These are phyloP conservation scores for Cytospora piceicola DNA, from an alignment of 2,329 filamentous ascomycete species.

Conservation along the genomic window DNA sequence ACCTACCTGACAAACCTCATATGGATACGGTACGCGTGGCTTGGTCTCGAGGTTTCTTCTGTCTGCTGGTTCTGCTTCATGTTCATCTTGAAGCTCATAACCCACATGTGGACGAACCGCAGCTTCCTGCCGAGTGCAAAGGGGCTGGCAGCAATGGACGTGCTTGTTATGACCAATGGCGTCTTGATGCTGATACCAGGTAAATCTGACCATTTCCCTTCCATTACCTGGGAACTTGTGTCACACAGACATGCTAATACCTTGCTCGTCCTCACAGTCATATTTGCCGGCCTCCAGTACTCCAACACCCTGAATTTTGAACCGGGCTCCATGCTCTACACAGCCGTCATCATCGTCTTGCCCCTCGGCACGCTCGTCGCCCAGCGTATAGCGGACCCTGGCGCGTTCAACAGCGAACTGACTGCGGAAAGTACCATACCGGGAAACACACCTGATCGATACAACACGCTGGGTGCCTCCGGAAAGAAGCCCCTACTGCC, in stretches of 20 bases:
- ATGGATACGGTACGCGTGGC: conserved; percentile 46
- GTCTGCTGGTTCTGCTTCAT: conserved; percentile 58
- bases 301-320: conserved; percentile 50
- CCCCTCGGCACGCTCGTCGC: conserved; percentile 58
- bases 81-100: conserved; percentile 56
- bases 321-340: conserved; percentile 52
- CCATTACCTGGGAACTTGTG: neutral
- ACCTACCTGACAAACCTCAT: conserved; percentile 28
- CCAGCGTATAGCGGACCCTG: conserved; percentile 46
- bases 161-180: conserved; percentile 59
- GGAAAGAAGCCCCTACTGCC: conserved; percentile 27
- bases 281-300: conserved; percentile 56
- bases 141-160: conserved; percentile 55
- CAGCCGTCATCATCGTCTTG: conserved; percentile 55
- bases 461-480: conserved; percentile 19
- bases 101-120: conserved; percentile 53
- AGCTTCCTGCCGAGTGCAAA: conserved; percentile 49
- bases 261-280: conserved; percentile 41
- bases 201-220: conserved; percentile 38
- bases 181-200: conserved; percentile 61
- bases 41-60: conserved; percentile 38
- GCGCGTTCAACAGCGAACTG: conserved; percentile 33
- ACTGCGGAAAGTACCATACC: conserved; percentile 20
- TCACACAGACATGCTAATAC: conserved; percentile 14
- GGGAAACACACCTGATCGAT: conserved; percentile 32